Conservation (phyloP, 2,329 filamentous ascomycete genomes). For the Aspergillus oerlinghausenensis region DNA sequence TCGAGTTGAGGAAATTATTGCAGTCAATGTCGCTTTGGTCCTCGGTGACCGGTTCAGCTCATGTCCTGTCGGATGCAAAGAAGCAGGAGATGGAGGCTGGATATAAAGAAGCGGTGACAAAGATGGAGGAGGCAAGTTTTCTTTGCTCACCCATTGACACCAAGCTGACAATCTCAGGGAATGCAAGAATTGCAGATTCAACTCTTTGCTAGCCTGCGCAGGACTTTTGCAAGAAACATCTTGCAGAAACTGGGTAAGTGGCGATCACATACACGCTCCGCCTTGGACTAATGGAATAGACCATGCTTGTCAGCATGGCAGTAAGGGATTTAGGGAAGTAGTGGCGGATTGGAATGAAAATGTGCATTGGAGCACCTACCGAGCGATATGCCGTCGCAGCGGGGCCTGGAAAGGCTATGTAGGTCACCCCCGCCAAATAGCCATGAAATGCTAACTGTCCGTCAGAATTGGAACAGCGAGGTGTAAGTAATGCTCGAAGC, state of each 20-base stretch:
- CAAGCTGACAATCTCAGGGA: neutral
- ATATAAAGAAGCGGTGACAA: neutral
- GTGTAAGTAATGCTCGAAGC: slow-evolving; percentile 5
- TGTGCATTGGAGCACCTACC: slow-evolving; percentile 51
- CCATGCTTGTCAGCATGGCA: slow-evolving; percentile 5
- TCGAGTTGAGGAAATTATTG: slow-evolving; percentile 47
- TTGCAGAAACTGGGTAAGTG: slow-evolving; percentile 3
- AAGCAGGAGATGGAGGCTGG: slow-evolving; percentile 2
- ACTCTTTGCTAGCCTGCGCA: neutral
- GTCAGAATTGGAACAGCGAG: slow-evolving; percentile 30
- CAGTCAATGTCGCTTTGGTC: slow-evolving; percentile 52
- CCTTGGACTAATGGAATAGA: slow-evolving; percentile 1
- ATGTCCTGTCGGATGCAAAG: neutral
- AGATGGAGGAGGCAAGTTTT: neutral
- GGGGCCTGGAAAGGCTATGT: slow-evolving; percentile 35
- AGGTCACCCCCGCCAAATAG: neutral
- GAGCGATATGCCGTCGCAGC: slow-evolving; percentile 50
- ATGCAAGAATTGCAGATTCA: neutral
- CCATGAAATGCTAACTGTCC: slow-evolving; percentile 23
- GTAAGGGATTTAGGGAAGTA: slow-evolving; percentile 25
- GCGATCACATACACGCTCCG: neutral
- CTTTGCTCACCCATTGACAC: neutral
- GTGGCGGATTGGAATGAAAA: slow-evolving; percentile 46
- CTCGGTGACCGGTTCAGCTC: slow-evolving; percentile 12
- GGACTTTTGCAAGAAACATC: neutral